A percentile compares a stretch with the other conserved stretches of the same genome.
Evolutionary conservation across 1,284 basidiomycete species (phyloP).

Genomic region (Pyrrhoderma lamaoense): DNA sequence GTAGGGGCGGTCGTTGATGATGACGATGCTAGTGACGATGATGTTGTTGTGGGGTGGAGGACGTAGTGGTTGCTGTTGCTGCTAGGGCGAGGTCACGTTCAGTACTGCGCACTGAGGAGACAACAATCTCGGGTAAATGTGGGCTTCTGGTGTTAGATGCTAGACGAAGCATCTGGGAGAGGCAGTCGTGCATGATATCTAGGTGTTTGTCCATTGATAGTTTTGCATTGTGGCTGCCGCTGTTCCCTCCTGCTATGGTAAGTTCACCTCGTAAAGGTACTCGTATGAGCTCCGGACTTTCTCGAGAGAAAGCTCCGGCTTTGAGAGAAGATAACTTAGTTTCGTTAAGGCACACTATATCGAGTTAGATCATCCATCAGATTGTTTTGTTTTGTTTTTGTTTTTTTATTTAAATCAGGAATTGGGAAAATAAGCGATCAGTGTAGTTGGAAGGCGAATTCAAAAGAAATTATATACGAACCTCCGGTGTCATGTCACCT

Average conservation of each 20-base stretch:
- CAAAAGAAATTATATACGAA: constrained; percentile 26
- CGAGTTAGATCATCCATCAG: constrained; percentile 2
- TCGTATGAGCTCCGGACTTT: constrained; percentile 76
- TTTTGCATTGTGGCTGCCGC: no score
- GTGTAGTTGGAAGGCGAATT: no score
- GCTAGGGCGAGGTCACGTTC: no score
- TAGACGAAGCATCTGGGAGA: constrained; percentile 63
- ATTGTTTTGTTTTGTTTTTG: no score
- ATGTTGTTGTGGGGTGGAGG: no score
- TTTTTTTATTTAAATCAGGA: no score
- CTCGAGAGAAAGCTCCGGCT: constrained; percentile 60
- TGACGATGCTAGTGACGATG: no score
- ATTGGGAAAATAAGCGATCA: no score
- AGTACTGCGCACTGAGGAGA: no score
- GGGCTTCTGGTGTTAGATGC: constrained; percentile 31
- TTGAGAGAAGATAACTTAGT: constrained; percentile 82
- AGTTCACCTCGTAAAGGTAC: constrained; percentile 84
- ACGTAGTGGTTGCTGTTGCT: no score
- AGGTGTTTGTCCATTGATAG: constrained; percentile 42
- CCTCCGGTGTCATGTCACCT: constrained; percentile 92
- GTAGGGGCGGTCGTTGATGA: no score
- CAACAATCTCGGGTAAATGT: constrained; percentile 35
- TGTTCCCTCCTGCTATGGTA: constrained; percentile 39
- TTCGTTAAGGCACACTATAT: constrained; percentile 80
- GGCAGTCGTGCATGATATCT: constrained; percentile 54